These are phyloP conservation scores for Aureobasidium sp. DNA, from an alignment of 2,329 filamentous ascomycete species.

Conservation along the genomic window DNA sequence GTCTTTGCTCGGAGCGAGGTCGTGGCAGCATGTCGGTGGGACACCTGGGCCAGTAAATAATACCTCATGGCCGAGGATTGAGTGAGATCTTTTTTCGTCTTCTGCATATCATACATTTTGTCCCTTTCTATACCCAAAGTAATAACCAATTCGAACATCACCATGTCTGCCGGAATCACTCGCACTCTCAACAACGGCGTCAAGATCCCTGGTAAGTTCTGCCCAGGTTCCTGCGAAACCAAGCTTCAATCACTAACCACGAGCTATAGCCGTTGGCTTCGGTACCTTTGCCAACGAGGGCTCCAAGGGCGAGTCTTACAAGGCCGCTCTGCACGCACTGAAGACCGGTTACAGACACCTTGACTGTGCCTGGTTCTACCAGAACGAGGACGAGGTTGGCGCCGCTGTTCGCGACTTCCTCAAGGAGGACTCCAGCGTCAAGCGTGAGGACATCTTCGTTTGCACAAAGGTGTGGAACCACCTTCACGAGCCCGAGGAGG, in stretches of 20 bases:
- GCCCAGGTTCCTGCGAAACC: background rate
- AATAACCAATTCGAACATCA: constrained; percentile 14
- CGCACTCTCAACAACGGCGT: constrained; percentile 51
- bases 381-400: constrained; percentile 46
- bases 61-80: constrained; percentile 1
- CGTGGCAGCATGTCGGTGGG: constrained; percentile 7
- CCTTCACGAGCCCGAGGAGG: constrained; percentile 34
- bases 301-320: constrained; percentile 49
- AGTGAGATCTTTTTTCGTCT: background rate
- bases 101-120: background rate
- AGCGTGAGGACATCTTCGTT: constrained; percentile 43
- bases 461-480: constrained; percentile 47
- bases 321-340: constrained; percentile 41
- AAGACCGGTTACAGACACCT: constrained; percentile 45
- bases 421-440: constrained; percentile 35
- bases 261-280: constrained; percentile 45
- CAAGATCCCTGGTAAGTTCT: constrained; percentile 39
- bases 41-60: constrained; percentile 5
- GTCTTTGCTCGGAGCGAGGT: constrained; percentile 9
- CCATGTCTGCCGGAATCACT: constrained; percentile 47
- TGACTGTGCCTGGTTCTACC: constrained; percentile 48
- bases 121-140: background rate
- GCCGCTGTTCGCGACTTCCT: constrained; percentile 47
- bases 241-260: background rate
- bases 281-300: constrained; percentile 62